Evolutionary conservation across 106 monocot species (phyloP).

Genomic region (Phalaenopsis aphrodite): DNA sequence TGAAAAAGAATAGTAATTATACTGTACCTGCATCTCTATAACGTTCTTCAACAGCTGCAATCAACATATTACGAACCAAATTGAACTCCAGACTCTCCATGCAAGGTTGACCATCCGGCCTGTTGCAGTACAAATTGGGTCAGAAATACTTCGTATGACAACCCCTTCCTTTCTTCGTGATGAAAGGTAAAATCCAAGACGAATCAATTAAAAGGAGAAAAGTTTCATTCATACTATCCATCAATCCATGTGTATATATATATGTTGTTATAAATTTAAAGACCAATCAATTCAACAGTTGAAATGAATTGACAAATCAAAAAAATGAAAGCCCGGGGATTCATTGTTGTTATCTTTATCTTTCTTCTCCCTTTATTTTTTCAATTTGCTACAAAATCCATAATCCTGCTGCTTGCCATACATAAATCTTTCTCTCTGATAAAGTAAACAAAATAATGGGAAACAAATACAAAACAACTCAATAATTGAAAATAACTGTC

Average conservation of each 20-base stretch:
- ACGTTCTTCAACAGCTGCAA: constrained; percentile 73
- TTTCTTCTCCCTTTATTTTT: not conserved
- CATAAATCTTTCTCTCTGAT: not conserved
- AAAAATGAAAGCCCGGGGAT: not conserved
- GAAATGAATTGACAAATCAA: not conserved
- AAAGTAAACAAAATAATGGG: not conserved
- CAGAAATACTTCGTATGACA: not conserved
- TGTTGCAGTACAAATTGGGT: constrained; percentile 9
- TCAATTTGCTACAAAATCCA: not conserved
- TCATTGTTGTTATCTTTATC: not conserved
- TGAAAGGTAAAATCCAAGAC: not conserved
- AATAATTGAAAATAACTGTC: too few relatives aligned
- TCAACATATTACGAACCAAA: constrained; percentile 67
- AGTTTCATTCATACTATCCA: not conserved
- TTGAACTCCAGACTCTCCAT: constrained; percentile 58
- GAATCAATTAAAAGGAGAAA: not conserved
- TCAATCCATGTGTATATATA: too few relatives aligned
- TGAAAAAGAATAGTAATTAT: not conserved
- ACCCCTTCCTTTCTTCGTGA: not conserved
- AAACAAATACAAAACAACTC: not conserved
- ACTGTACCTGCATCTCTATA: constrained; percentile 75
- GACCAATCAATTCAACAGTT: not conserved
- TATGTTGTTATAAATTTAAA: too few relatives aligned
- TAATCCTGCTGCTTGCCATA: not conserved
- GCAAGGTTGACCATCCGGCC: constrained; percentile 67